These are phyloP conservation scores for Daldinia sp. DNA, from an alignment of 2,329 filamentous ascomycete genomes.

Conservation along the genomic window DNA sequence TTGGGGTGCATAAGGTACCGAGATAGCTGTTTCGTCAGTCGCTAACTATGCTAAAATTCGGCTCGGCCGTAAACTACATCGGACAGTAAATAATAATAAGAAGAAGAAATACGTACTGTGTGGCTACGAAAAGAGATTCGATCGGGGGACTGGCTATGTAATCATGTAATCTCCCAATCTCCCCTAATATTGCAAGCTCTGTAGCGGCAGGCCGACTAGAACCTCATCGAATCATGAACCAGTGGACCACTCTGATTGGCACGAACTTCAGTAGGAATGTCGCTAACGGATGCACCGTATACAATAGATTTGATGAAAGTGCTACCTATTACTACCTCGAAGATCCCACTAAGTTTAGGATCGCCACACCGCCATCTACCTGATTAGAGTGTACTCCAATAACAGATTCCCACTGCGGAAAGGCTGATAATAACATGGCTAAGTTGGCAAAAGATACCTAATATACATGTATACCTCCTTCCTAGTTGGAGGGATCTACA, in stretches of 20 bases:
- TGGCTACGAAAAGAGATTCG: background rate
- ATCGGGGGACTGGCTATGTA: background rate
- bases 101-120: background rate
- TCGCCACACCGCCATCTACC: constrained; percentile 46
- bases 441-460: constrained; percentile 32
- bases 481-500: constrained; percentile 33
- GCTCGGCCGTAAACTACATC: constrained; percentile 22
- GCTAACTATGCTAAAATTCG: constrained; percentile 27
- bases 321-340: constrained; percentile 18
- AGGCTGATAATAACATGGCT: no score
- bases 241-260: constrained; percentile 38
- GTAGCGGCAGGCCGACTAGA: constrained; percentile 18
- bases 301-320: constrained; percentile 39
- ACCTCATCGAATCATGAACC: constrained; percentile 39
- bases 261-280: constrained; percentile 37
- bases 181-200: background rate
- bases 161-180: constrained; percentile 2
- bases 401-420: constrained; percentile 20
- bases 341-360: constrained; percentile 23
- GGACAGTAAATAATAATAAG: background rate
- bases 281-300: constrained; percentile 42
- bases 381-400: constrained; percentile 37
- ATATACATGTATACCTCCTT: constrained; percentile 34
- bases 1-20: constrained; percentile 31
- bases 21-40: constrained; percentile 29